These are phyloP conservation scores for Cyclanthera cordifolia DNA, from an alignment of 306 rosid genomes.

Conservation along the genomic window DNA sequence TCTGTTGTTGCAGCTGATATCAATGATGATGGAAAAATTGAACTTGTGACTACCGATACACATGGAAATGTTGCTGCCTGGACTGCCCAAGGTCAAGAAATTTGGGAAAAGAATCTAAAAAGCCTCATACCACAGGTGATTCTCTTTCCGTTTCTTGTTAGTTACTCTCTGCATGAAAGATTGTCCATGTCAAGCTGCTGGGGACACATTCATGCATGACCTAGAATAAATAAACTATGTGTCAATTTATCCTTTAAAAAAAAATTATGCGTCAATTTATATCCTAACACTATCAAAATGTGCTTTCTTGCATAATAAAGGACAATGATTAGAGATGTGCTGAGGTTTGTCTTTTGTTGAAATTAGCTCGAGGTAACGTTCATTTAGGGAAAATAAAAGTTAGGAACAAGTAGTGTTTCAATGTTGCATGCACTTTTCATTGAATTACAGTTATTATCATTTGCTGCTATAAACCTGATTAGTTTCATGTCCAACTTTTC, in stretches of 20 bases:
- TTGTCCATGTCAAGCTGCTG: background rate
- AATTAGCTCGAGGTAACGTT: background rate
- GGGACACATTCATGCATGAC: background rate
- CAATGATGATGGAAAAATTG: conserved; percentile 98
- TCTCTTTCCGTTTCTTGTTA: background rate
- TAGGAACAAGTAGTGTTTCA: background rate
- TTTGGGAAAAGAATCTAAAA: conserved; percentile 85
- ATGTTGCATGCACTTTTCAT: background rate
- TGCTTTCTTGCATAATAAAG: background rate
- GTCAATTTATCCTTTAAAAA: background rate
- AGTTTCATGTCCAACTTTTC: background rate
- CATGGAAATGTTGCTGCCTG: conserved; percentile 97
- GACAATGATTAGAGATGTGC: background rate
- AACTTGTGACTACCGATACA: conserved; percentile 72
- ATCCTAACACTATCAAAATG: background rate
- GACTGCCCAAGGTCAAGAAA: conserved; percentile 76
- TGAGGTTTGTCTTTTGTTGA: background rate
- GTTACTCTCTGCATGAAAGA: conserved; percentile 1
- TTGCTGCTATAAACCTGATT: background rate
- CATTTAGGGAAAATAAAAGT: background rate
- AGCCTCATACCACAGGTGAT: conserved; percentile 85
- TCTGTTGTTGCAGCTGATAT: conserved; percentile 86
- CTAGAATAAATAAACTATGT: background rate
- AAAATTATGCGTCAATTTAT: background rate
- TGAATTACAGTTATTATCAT: background rate